Evolutionary conservation across 2,329 filamentous ascomycete species (phyloP).

Genomic region (Thelonectria discophora): DNA sequence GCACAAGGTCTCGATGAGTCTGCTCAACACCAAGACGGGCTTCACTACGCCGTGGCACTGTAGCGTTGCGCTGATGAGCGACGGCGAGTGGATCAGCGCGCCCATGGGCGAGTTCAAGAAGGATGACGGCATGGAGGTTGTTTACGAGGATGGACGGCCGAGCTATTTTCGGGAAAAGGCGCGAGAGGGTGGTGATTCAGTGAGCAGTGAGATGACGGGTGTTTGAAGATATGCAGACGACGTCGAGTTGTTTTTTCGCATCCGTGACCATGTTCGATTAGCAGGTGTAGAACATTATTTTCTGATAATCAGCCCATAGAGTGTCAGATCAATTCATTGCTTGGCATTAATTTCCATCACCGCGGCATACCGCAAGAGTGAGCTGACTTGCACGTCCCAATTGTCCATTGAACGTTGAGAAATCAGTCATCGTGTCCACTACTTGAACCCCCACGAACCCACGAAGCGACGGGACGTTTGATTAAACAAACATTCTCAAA

Average conservation of each 20-base stretch:
- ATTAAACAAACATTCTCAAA: not conserved
- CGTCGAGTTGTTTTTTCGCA: not conserved
- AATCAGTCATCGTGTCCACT: no score
- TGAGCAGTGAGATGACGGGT: not conserved
- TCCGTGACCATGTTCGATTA: not conserved
- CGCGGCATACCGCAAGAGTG: no score
- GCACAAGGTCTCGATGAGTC: conserved; percentile 42
- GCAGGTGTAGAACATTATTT: not conserved
- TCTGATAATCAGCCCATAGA: not conserved
- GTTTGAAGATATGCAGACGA: not conserved
- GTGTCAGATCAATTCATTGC: not conserved
- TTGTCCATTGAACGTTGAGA: no score
- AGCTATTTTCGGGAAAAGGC: conserved; percentile 34
- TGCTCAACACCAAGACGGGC: conserved; percentile 43
- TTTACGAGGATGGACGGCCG: conserved; percentile 36
- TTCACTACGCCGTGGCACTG: conserved; percentile 48
- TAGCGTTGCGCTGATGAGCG: conserved; percentile 27
- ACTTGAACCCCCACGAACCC: no score
- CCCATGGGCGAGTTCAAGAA: conserved; percentile 40
- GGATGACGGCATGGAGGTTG: conserved; percentile 33
- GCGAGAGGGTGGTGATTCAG: not conserved
- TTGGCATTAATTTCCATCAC: no score
- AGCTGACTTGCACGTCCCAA: no score
- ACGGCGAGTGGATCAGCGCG: conserved; percentile 40
- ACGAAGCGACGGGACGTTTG: no score